Base-by-base conservation (phyloP, 2,329 filamentous ascomycete genomes). In the Colletotrichum magnum region DNA sequence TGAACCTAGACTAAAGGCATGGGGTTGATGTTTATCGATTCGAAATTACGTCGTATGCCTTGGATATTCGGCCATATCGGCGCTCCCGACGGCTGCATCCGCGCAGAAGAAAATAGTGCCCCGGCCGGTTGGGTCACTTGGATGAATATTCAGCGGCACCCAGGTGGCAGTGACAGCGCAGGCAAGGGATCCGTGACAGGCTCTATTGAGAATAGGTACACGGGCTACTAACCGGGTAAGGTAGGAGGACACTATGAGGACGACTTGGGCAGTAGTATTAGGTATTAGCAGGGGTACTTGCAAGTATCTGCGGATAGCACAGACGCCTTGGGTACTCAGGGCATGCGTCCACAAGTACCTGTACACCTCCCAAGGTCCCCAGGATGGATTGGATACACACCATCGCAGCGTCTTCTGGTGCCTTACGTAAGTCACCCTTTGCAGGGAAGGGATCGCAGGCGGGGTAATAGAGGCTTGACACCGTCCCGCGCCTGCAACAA, bases 51-150 rank as follows among this genome's bases (percentile, higher is more conserved):
- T 32, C 24, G 54, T 43, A 51, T 28, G 61, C 28, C 43, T 51
- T 45, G 32, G 43, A 36, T 48, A 28, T 45, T 58, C 56, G 48
- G 32, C 50, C 64, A 51, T 60, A 43, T 69, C 66, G 62, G 62
- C 24, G 50, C 54, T 41, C 50, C 61, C 54, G 62, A 68, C 65
- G 39, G 45, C 53, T 54, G 45, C 39, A 43, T 53, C 65, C 53
- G 24, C 48, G 59, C 59, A 54, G 32, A 62, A 62, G 50, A 62
- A n/a, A 56, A 50, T 32, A 58, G 21, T 43, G 32, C 54, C 66
- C 66, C 54, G 54, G 62, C 54, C 18, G 21, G 32, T 36, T 36
- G 32, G 32, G 32, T 36, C 18, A 26, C 7, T 36, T 36, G 32
- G 32, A 10, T 36, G 32, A 64, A 58, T 48, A 41, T 65, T 32